Conservation (phyloP, 495 filamentous ascomycete species). For the Penicillium salamii region DNA sequence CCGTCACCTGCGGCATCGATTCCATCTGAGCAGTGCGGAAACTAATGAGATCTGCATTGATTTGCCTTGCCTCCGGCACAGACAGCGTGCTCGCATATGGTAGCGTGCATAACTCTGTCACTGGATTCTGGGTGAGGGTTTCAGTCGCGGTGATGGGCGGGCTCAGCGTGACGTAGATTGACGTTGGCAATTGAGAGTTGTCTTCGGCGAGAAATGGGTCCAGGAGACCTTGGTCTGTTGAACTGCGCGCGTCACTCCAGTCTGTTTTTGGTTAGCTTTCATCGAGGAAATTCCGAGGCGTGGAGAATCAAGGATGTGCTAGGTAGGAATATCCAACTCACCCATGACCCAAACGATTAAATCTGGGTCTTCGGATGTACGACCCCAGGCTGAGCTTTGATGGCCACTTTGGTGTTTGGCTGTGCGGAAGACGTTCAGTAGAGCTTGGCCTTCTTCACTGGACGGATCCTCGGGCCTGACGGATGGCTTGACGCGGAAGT, state of each 20-base stretch:
- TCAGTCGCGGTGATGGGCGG: conserved; percentile 30
- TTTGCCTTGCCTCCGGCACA: conserved; percentile 13
- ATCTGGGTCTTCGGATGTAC: conserved; percentile 35
- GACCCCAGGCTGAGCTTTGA: conserved; percentile 39
- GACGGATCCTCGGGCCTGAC: conserved; percentile 41
- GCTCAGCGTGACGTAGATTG: conserved; percentile 32
- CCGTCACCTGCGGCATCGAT: conserved; percentile 28
- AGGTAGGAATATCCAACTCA: conserved; percentile 10
- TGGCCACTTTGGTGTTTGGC: conserved; percentile 37
- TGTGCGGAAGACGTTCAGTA: conserved; percentile 27
- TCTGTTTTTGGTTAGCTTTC: conserved; percentile 21
- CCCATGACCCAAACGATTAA: conserved; percentile 40
- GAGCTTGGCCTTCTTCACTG: conserved; percentile 29
- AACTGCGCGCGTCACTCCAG: conserved; percentile 36
- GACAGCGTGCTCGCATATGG: conserved; percentile 29
- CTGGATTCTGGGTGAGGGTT: conserved; percentile 34
- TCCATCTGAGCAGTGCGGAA: conserved; percentile 36
- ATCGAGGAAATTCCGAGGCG: background rate
- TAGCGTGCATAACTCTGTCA: conserved; percentile 38
- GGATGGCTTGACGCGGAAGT: conserved; percentile 35
- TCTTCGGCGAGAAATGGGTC: conserved; percentile 25
- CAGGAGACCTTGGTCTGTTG: conserved; percentile 17
- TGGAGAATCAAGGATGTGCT: background rate
- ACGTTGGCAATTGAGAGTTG: conserved; percentile 14
- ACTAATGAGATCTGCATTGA: conserved; percentile 27